Base-by-base conservation (phyloP, 2,329 filamentous ascomycete genomes). In the Zymoseptoria brevis region DNA sequence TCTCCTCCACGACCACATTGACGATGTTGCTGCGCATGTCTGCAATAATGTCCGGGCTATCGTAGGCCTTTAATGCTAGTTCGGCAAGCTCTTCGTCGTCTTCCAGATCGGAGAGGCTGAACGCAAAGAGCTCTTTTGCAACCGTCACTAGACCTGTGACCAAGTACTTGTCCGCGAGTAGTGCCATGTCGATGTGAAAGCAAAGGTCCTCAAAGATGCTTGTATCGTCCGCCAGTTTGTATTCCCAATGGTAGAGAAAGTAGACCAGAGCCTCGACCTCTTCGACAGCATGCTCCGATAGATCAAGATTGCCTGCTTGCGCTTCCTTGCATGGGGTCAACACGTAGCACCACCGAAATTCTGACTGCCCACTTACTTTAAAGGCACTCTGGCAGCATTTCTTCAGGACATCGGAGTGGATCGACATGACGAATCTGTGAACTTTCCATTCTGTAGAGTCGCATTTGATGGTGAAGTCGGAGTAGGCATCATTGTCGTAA, bases 111-210 rank as follows among this genome's bases (percentile, higher is more conserved):
- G 35, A 45, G 13, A 45, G 35, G 11, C 5, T 6, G 16, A n/a
- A 45, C 13, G 2, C 35, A 4, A 45, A 45, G 13, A 16, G 13
- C 35, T 45, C 13, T 7, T 45, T 45, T 16, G 60, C 58, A 11
- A 59, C 3, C 9, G 45, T 51, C 8, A 52, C 48, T 3, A 62
- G 54, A 4, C 50, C 35, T 9, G 49, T 45, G n/a, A 62, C 41
- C 19, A 59, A 56, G 35, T 62, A 62, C 49, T 62, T 62, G 58
- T 61, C 61, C 24, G 61, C 61, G 11, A 54, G 52, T 13, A 52
- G 29, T 49, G 53, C 60, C 21, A 59, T 53, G 16, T 21, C n/a
- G 35, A 61, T 57, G 13, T 45, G 35, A 16, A 45, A 45, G 35
- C 6, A 13, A 2, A 45, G 35, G 16, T 45, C 11, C 35, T 45